phyloP scores from a whole-genome alignment of 164 flowering plant genomes.

The Annona cherimola region DNA sequence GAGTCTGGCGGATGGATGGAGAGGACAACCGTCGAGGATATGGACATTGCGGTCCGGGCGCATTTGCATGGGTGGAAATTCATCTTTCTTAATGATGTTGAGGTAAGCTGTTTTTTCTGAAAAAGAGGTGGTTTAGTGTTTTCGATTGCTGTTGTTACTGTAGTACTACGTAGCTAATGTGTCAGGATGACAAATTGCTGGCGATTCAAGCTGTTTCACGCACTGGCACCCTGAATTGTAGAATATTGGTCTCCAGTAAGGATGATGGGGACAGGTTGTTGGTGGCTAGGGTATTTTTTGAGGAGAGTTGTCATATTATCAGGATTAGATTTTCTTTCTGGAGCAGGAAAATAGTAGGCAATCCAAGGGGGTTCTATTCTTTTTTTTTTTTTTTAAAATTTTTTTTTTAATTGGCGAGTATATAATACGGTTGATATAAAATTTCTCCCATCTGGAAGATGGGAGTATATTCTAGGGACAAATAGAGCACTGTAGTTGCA shows the following conservation, averaged over 20 bases:
- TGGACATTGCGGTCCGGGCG: slow-evolving; percentile 97
- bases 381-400: no score
- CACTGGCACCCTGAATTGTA: neutral
- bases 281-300: neutral
- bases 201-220: no score
- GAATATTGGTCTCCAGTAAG: neutral
- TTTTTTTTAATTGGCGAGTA: no score
- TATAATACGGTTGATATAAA: neutral
- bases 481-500: neutral
- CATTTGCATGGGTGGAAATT: slow-evolving; percentile 96
- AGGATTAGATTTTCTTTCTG: no score
- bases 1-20: slow-evolving; percentile 98
- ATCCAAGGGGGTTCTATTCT: no score
- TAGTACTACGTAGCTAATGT: no score
- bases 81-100: slow-evolving; percentile 87
- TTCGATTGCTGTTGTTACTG: neutral
- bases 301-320: neutral
- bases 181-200: neutral
- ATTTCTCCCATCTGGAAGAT: neutral
- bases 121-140: no score
- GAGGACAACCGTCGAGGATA: slow-evolving; percentile 97
- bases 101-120: slow-evolving; percentile 38
- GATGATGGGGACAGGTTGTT: neutral
- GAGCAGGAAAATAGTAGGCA: no score
- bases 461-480: neutral